Percentiles rank a stretch among this genome's conserved stretches.
These are phyloP conservation scores for Silene vulgaris DNA, from an alignment of 179 eudicot species.

Conservation along the genomic window DNA sequence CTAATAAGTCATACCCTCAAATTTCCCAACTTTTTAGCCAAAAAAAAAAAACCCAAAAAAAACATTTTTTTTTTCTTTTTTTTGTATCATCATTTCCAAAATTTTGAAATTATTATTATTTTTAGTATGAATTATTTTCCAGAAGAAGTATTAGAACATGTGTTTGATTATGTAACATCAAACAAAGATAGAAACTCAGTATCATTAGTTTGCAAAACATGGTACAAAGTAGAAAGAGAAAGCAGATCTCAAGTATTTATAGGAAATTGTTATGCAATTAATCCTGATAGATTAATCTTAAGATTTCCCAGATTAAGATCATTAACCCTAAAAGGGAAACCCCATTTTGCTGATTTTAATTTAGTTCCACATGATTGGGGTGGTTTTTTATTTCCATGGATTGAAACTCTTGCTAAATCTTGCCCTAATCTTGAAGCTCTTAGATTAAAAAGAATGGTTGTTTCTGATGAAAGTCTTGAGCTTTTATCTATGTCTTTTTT, in stretches of 20 bases:
- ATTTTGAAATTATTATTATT: not conserved
- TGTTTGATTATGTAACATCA: slow-evolving; percentile 46
- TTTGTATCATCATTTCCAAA: not conserved
- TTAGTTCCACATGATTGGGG: slow-evolving; percentile 76
- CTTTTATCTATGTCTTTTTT: slow-evolving; percentile 45
- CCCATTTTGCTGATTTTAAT: slow-evolving; percentile 71
- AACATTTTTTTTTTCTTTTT: not conserved
- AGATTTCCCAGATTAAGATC: slow-evolving; percentile 67
- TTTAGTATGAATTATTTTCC: slow-evolving; percentile 59
- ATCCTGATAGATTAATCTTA: slow-evolving; percentile 45
- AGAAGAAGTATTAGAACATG: slow-evolving; percentile 70
- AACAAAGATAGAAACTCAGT: slow-evolving; percentile 60
- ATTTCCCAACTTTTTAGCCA: slow-evolving; percentile 14
- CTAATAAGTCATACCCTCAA: slow-evolving; percentile 33
- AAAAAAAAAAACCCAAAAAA: slow-evolving; percentile 1
- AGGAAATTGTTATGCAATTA: slow-evolving; percentile 67
- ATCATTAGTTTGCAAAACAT: slow-evolving; percentile 66
- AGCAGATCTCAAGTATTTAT: slow-evolving; percentile 58
- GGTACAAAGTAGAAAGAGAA: slow-evolving; percentile 58
- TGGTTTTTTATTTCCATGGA: slow-evolving; percentile 61
- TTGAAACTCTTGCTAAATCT: slow-evolving; percentile 45
- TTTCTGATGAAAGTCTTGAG: slow-evolving; percentile 60
- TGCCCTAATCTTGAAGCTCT: slow-evolving; percentile 58
- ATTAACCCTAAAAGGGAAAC: slow-evolving; percentile 62
- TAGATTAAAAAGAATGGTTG: slow-evolving; percentile 61